phyloP scores from a whole-genome alignment of 1,284 basidiomycete species.

The Leucoagaricus sp. region DNA sequence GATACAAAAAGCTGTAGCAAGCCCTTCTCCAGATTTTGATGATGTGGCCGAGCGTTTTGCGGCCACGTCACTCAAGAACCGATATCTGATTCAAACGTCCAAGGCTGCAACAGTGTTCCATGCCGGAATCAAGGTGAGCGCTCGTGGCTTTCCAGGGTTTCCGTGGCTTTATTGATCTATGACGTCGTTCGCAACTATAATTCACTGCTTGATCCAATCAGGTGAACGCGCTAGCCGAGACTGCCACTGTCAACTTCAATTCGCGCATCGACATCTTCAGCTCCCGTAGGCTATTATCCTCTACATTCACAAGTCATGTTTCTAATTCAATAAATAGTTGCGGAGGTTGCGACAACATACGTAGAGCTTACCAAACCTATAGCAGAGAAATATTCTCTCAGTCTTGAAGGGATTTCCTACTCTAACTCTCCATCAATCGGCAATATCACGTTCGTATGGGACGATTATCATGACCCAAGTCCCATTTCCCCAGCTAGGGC shows the following conservation, averaged over 20 bases:
- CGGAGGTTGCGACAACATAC: conserved; percentile 19
- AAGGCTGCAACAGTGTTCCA: conserved; percentile 29
- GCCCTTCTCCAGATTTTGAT: conserved; percentile 22
- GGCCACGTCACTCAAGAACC: conserved; percentile 20
- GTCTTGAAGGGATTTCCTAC: conserved; percentile 19
- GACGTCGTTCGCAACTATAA: not conserved
- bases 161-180: not conserved
- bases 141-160: not conserved
- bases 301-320: not conserved
- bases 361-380: conserved; percentile 23
- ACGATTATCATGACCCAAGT: conserved; percentile 21
- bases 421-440: conserved; percentile 23
- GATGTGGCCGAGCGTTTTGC: conserved; percentile 24
- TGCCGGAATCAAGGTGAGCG: conserved; percentile 27
- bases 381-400: conserved; percentile 26
- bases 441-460: conserved; percentile 24
- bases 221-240: conserved; percentile 30
- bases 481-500: conserved; percentile 25
- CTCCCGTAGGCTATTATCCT: conserved; percentile 18
- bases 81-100: conserved; percentile 29
- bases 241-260: conserved; percentile 26
- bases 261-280: conserved; percentile 29
- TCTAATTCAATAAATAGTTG: conserved; percentile 14
- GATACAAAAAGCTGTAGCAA: conserved; percentile 23
- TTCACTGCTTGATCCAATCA: conserved; percentile 8